Conservation (phyloP, 805 yeast genomes). For the Torulaspora franciscae region DNA sequence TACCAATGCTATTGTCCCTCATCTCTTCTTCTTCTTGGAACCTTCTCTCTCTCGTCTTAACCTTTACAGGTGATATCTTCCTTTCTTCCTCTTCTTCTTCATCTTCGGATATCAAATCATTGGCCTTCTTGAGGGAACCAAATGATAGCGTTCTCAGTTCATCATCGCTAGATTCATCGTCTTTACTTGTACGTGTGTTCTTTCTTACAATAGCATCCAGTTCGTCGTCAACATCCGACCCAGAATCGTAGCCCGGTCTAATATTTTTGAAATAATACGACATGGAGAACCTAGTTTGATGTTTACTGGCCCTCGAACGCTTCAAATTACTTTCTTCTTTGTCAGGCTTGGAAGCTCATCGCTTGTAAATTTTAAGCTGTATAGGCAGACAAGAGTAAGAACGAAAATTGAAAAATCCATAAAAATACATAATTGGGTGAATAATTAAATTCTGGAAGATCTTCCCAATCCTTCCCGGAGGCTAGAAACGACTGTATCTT, state of each 20-base stretch:
- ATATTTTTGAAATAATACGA: slow-evolving; percentile 34
- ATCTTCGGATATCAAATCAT: slow-evolving; percentile 39
- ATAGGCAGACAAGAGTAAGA: too few species aligned
- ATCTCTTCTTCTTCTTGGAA: slow-evolving; percentile 16
- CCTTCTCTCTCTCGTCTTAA: slow-evolving; percentile 14
- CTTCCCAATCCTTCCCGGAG: background rate
- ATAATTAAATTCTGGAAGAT: background rate
- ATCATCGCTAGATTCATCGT: slow-evolving; percentile 37
- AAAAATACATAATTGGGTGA: background rate
- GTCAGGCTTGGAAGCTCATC: slow-evolving; percentile 14
- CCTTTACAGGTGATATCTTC: background rate
- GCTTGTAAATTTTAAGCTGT: slow-evolving; percentile 8
- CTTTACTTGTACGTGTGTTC: slow-evolving; percentile 12
- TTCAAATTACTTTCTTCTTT: background rate
- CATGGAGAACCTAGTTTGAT: slow-evolving; percentile 14
- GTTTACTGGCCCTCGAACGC: background rate
- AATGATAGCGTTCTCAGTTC: slow-evolving; percentile 55
- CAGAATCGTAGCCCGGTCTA: slow-evolving; percentile 28
- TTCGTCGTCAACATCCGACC: slow-evolving; percentile 33
- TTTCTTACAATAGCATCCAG: slow-evolving; percentile 35
- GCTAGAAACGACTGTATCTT: background rate
- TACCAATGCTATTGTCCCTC: slow-evolving; percentile 10
- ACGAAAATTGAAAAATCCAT: background rate
- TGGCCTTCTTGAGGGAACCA: slow-evolving; percentile 60
- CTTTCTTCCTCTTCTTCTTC: slow-evolving; percentile 25